Percentiles rank a stretch among this genome's conserved stretches.
Conservation (phyloP, 345 rosid species). For the Balakata baccata region DNA sequence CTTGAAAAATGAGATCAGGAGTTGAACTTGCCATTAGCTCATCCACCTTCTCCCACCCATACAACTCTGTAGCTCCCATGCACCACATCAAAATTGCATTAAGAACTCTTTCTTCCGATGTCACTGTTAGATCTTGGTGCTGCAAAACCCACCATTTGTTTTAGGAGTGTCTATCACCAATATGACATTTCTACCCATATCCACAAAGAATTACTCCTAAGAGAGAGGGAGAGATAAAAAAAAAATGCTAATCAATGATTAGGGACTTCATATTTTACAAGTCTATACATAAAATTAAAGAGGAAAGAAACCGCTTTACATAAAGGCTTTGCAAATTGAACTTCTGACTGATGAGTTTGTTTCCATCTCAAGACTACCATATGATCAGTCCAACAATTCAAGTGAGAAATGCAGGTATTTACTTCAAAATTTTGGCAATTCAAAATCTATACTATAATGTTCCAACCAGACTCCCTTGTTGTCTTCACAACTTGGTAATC, state of each 20-base stretch:
- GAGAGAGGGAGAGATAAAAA: neutral
- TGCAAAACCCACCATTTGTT: slow-evolving; percentile 43
- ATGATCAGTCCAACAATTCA: neutral
- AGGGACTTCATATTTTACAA: neutral
- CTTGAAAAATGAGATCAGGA: slow-evolving; percentile 50
- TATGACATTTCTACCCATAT: neutral
- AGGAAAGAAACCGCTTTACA: neutral
- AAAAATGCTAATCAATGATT: neutral
- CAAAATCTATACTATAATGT: neutral
- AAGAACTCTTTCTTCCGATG: slow-evolving; percentile 87
- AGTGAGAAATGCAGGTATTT: neutral
- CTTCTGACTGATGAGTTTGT: neutral
- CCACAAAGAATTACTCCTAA: slow-evolving; percentile 15
- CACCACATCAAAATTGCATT: slow-evolving; percentile 90
- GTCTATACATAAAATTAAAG: neutral
- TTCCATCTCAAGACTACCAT: neutral
- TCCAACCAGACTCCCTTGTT: neutral
- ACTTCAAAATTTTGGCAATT: neutral
- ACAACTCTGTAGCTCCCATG: slow-evolving; percentile 58
- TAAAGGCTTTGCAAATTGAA: neutral
- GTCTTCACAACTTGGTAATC: neutral
- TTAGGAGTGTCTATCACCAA: slow-evolving; percentile 8
- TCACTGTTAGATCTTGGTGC: slow-evolving; percentile 90
- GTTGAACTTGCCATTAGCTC: slow-evolving; percentile 41
- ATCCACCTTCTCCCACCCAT: slow-evolving; percentile 69